These are phyloP conservation scores for Acer campestre DNA, from an alignment of 345 rosid species.

Conservation along the genomic window DNA sequence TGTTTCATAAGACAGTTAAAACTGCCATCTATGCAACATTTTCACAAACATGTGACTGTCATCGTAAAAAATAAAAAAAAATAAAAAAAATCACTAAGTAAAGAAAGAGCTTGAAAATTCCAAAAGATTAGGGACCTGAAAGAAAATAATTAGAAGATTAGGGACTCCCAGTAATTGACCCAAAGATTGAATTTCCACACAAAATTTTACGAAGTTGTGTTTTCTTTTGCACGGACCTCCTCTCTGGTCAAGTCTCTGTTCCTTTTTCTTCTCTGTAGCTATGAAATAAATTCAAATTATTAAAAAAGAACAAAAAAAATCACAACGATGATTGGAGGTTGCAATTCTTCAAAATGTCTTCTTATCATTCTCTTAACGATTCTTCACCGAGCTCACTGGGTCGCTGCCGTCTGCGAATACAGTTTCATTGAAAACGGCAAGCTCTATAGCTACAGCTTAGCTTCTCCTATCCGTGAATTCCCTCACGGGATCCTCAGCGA, in stretches of 20 bases:
- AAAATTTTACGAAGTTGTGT: background rate
- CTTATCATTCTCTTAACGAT: slow-evolving; percentile 31
- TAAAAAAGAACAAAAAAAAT: background rate
- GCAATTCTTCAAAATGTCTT: slow-evolving; percentile 31
- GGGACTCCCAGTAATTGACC: slow-evolving; percentile 13
- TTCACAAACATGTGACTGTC: no score
- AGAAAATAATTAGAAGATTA: background rate
- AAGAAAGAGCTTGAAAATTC: background rate
- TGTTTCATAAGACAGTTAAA: background rate
- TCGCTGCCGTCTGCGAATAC: slow-evolving; percentile 51
- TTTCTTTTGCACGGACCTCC: background rate
- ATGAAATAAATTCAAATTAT: background rate
- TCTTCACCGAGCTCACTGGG: slow-evolving; percentile 41
- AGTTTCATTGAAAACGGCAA: slow-evolving; percentile 53
- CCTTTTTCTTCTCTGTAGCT: background rate
- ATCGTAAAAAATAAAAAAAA: background rate
- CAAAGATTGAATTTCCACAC: slow-evolving; percentile 13
- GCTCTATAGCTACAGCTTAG: slow-evolving; percentile 69
- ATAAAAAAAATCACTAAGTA: background rate
- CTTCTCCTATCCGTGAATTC: slow-evolving; percentile 56
- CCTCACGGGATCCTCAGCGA: slow-evolving; percentile 97
- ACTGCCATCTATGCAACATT: background rate
- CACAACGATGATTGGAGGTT: slow-evolving; percentile 20
- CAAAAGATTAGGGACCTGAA: background rate
- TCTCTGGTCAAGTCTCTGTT: background rate